Percentiles rank a stretch among this genome's conserved stretches.
Conservation (phyloP, 176 grass and related monocot species). For the Oryza rufipogon region DNA sequence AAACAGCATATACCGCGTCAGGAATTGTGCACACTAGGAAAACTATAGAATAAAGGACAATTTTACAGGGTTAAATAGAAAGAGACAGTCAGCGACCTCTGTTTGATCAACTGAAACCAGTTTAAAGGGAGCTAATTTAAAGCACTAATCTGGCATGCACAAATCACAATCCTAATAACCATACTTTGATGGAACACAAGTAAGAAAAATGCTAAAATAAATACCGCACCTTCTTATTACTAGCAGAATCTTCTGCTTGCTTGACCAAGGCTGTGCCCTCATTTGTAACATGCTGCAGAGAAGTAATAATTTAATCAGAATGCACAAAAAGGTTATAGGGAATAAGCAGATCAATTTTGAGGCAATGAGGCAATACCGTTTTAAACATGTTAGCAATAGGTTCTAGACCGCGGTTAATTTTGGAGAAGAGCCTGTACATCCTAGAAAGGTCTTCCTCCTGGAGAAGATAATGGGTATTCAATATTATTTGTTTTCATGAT, state of each 20-base stretch:
- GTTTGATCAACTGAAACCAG: background rate
- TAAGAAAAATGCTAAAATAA: constrained; percentile 20
- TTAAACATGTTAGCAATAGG: constrained; percentile 96
- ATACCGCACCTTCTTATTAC: constrained; percentile 80
- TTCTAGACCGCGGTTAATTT: constrained; percentile 80
- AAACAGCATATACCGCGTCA: background rate
- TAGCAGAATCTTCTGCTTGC: constrained; percentile 96
- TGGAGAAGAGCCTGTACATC: constrained; percentile 90
- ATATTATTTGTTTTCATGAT: constrained; percentile 24
- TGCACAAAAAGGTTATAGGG: background rate
- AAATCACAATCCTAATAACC: background rate
- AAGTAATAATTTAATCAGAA: constrained; percentile 25
- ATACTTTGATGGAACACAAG: constrained; percentile 9
- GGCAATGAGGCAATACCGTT: constrained; percentile 49
- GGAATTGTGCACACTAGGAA: background rate
- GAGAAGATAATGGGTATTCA: constrained; percentile 30
- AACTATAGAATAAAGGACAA: background rate
- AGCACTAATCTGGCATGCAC: background rate
- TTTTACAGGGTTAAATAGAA: background rate
- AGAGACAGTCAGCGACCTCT: background rate
- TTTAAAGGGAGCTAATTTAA: background rate
- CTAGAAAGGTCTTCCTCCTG: constrained; percentile 91
- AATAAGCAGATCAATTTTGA: constrained; percentile 7
- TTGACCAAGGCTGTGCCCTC: constrained; percentile 89
- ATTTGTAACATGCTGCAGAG: constrained; percentile 77